Percentiles rank a stretch among this genome's conserved stretches.
These are phyloP conservation scores for Kandelia obovata DNA, from an alignment of 345 rosid species.

Conservation along the genomic window DNA sequence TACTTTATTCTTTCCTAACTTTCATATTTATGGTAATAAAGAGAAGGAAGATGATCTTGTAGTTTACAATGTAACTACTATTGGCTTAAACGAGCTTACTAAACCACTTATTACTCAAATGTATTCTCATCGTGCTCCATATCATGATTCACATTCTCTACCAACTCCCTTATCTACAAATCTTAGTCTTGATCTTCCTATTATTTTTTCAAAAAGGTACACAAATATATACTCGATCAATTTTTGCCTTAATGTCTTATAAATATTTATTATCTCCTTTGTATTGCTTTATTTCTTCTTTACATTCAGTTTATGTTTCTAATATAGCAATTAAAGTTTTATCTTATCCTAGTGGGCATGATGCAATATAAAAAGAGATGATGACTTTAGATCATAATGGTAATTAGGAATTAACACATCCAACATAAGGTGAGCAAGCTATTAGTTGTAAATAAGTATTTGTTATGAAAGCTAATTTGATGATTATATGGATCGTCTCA, in stretches of 20 bases:
- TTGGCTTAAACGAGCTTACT: neutral
- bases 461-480: neutral
- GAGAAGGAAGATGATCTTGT: neutral
- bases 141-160: neutral
- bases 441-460: neutral
- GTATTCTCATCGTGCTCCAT: neutral
- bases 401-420: neutral
- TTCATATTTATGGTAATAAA: neutral
- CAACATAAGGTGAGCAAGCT: neutral
- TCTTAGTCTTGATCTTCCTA: neutral
- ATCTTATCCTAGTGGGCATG: neutral
- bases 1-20: neutral
- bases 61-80: neutral
- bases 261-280: neutral
- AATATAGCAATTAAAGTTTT: neutral
- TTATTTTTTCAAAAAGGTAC: neutral
- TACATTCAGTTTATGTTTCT: neutral
- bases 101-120: neutral
- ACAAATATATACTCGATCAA: neutral
- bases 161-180: neutral
- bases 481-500: no score
- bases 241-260: neutral
- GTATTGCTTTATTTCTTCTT: neutral
- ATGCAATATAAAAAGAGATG: neutral
- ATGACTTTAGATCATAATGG: neutral